Conservation (phyloP, 345 rosid species). For the Isatis tinctoria region DNA sequence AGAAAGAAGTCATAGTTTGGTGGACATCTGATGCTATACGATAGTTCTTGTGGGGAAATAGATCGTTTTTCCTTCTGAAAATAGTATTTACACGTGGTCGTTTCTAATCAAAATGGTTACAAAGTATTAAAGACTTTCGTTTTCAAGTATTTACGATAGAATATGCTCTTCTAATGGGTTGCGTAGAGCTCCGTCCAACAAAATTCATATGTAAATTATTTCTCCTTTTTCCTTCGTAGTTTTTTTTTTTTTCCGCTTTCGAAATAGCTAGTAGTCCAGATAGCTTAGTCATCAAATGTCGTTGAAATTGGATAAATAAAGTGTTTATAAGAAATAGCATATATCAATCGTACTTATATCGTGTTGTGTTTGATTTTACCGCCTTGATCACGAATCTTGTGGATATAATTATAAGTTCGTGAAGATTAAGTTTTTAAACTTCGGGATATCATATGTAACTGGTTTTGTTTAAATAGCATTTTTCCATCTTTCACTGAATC, state of each 20-base stretch:
- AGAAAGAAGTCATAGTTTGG: no score
- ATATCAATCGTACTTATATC: background rate
- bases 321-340: background rate
- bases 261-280: background rate
- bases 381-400: background rate
- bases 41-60: no score
- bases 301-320: background rate
- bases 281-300: background rate
- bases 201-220: background rate
- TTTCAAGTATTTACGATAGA: constrained; percentile 25
- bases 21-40: no score
- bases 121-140: constrained; percentile 2
- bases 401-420: background rate
- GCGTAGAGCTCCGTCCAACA: constrained; percentile 22
- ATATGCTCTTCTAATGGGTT: constrained; percentile 15
- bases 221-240: background rate
- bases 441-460: background rate
- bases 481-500: background rate
- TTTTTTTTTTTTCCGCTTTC: no score
- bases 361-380: background rate
- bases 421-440: background rate
- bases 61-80: no score
- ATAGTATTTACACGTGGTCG: background rate
- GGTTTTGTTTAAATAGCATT: background rate
- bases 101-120: constrained; percentile 15